phyloP scores from a whole-genome alignment of 2,329 filamentous ascomycete genomes.

The Paraphaeosphaeria minitans region DNA sequence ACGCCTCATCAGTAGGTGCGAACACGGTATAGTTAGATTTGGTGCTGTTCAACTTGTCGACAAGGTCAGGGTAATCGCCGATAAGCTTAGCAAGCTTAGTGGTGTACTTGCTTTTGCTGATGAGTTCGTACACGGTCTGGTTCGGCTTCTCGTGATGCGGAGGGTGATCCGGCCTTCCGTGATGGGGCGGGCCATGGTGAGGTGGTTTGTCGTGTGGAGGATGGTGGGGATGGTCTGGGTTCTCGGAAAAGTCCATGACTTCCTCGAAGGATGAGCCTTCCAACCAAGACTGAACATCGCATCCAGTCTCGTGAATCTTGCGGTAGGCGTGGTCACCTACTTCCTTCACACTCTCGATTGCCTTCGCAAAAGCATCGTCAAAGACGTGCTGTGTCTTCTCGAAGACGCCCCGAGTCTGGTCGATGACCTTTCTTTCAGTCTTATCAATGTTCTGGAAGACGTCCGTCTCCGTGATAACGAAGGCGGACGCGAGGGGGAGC shows the following conservation, averaged over 20 bases:
- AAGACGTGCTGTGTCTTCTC: constrained; percentile 48
- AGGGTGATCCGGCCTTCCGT: constrained; percentile 45
- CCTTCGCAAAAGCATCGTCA: constrained; percentile 51
- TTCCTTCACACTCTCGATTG: constrained; percentile 44
- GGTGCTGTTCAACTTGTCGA: constrained; percentile 75
- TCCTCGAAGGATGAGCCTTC: constrained; percentile 43
- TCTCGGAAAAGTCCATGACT: constrained; percentile 43
- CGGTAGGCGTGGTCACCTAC: constrained; percentile 42
- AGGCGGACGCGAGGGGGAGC: constrained; percentile 56
- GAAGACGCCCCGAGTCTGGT: constrained; percentile 29
- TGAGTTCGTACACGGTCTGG: constrained; percentile 78
- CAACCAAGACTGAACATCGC: constrained; percentile 56
- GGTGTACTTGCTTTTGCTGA: constrained; percentile 76
- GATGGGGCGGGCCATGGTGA: constrained; percentile 40
- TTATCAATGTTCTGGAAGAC: constrained; percentile 48
- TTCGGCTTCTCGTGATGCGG: constrained; percentile 58
- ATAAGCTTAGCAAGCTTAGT: constrained; percentile 78
- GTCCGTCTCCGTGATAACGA: constrained; percentile 59
- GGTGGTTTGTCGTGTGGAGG: constrained; percentile 32
- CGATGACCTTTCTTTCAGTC: constrained; percentile 24
- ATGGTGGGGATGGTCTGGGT: constrained; percentile 35
- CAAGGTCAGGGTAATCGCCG: constrained; percentile 72
- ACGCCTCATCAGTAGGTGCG: constrained; percentile 76
- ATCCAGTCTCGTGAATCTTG: constrained; percentile 51
- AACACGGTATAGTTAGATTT: constrained; percentile 79